Conservation (phyloP, 2,329 filamentous ascomycete genomes). For the Aureobasidium sp. region DNA sequence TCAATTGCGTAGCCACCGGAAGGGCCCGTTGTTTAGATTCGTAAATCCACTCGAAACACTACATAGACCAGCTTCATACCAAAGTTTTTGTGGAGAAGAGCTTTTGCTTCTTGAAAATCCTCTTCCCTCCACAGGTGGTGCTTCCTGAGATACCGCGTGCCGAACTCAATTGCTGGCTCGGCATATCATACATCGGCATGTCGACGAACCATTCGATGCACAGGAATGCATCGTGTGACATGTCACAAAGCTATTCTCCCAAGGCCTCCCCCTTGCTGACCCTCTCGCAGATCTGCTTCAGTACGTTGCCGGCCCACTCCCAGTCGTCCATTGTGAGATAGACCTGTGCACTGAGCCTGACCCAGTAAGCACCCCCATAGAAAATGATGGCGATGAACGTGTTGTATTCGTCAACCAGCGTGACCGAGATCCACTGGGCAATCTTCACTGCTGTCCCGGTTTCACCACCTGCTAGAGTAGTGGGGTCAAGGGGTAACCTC, state of each 20-base stretch:
- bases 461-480: slow-evolving; percentile 24
- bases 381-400: slow-evolving; percentile 62
- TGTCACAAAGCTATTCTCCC: neutral
- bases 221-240: neutral
- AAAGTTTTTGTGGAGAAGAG: neutral
- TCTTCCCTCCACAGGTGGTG: neutral
- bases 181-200: neutral
- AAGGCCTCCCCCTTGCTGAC: slow-evolving; percentile 36
- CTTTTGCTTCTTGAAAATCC: neutral
- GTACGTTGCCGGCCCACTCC: slow-evolving; percentile 52
- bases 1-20: neutral
- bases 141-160: neutral
- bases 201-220: too few species aligned
- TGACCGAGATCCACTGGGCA: slow-evolving; percentile 32
- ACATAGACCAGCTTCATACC: neutral
- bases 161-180: neutral
- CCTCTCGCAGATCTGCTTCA: slow-evolving; percentile 49
- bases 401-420: slow-evolving; percentile 48
- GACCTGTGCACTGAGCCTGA: slow-evolving; percentile 67
- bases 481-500: slow-evolving; percentile 53
- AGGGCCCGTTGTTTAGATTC: neutral
- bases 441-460: slow-evolving; percentile 29
- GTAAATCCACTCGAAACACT: neutral
- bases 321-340: slow-evolving; percentile 79
- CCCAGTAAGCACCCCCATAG: slow-evolving; percentile 57